Percentiles rank a stretch among this genome's conserved stretches.
Conservation (phyloP, 768 basidiomycete species). For the Boletus rubroflammeus region DNA sequence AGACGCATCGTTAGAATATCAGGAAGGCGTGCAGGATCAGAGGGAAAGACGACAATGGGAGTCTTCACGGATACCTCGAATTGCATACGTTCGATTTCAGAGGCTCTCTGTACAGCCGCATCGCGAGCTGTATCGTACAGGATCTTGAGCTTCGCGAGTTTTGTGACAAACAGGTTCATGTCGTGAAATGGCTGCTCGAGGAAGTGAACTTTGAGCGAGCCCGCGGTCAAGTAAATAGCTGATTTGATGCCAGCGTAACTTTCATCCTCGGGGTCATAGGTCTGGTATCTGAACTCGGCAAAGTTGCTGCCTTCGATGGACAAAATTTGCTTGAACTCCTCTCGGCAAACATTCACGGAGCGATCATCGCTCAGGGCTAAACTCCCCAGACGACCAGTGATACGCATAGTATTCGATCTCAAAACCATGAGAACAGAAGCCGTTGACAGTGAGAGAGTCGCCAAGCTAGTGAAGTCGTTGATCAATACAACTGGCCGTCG, state of each 20-base stretch:
- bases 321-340: constrained; percentile 79
- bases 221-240: constrained; percentile 75
- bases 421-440: constrained; percentile 82
- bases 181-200: constrained; percentile 88
- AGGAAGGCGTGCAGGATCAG: constrained; percentile 51
- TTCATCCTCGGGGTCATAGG: constrained; percentile 71
- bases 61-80: constrained; percentile 89
- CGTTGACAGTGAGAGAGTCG: constrained; percentile 86
- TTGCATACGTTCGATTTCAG: constrained; percentile 92
- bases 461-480: constrained; percentile 65
- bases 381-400: constrained; percentile 80
- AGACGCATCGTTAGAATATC: constrained; percentile 80
- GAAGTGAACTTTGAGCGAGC: constrained; percentile 86
- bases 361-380: constrained; percentile 79
- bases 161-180: constrained; percentile 76
- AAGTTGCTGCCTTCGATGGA: constrained; percentile 94
- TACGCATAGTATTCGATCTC: constrained; percentile 64
- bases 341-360: constrained; percentile 43
- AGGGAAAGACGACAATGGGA: constrained; percentile 88
- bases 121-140: constrained; percentile 92
- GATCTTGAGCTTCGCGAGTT: constrained; percentile 88
- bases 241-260: constrained; percentile 80
- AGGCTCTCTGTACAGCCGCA: constrained; percentile 86
- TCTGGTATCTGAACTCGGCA: constrained; percentile 92
- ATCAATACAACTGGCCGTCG: constrained; percentile 62